Evolutionary conservation across 2,329 filamentous ascomycete species (phyloP), one percentile per base, ranked within the genome.

Genomic region (Camillea tinctor): DNA sequence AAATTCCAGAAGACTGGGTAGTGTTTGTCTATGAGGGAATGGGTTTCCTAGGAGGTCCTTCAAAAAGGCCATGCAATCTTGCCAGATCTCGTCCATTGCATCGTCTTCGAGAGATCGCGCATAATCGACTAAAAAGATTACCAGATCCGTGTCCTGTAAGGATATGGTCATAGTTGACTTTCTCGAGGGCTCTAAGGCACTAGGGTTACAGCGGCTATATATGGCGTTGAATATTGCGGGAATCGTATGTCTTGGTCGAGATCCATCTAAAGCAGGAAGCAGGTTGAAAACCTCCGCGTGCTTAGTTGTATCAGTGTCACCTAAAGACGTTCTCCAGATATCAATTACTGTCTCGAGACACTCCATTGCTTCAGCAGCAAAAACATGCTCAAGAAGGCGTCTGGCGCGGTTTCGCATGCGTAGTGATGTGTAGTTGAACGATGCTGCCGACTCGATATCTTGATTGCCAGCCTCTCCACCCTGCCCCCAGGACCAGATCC

Each of bases 71-170:
- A 93, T 92, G 73, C 94, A 99, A 72, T 99, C 94, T 49, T 88
- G 84, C 95, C 95, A 99, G 54, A 99, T 97, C 75, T 99, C 95
- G 69, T 99, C 95, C 84, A 97, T 94, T 17, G 95, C 91, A 78
- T 99, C 95, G 69, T 99, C 95, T 71, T 99, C 95, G 13, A 98
- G 81, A 0, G 93, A 95, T 26, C 86, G 86, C 0, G 93, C 89
- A 74, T 99, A 99, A 63, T 95, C 91, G 7, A 97, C 91, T 51
- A 98, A 77, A 73, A 99, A 99, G 8, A 90, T 85, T 8, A 94
- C 91, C 11, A 99, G 80, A 69, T 97, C 93, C 0, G 86, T 85
- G 69, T 97, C 93, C 57, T 88, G 87, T 9, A 99, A 78, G 53
- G 91, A 89, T 19, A 95, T 91, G 0, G 94, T 96, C 73, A 98